Evolutionary conservation across 2,329 filamentous ascomycete species (phyloP).

Genomic region (Ciborinia camelliae): DNA sequence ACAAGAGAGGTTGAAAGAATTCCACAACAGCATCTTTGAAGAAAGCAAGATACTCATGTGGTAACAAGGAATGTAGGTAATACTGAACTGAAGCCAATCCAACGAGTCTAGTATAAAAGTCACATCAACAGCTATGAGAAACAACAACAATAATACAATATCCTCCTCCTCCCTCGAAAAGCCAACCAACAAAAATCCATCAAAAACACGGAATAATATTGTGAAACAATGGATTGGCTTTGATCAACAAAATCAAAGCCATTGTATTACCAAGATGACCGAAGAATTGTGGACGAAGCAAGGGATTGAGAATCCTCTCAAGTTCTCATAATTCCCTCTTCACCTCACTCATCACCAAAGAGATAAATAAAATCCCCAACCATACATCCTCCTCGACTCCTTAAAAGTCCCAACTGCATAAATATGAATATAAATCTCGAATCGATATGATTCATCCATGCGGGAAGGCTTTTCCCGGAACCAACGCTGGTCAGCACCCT

Average conservation of each 20-base stretch:
- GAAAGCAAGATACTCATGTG: neutral
- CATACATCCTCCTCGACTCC: too few relatives aligned
- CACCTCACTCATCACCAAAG: too few relatives aligned
- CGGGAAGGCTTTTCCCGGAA: neutral
- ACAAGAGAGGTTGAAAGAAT: neutral
- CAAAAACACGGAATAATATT: neutral
- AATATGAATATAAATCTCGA: too few relatives aligned
- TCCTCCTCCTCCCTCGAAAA: neutral
- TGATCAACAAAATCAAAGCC: neutral
- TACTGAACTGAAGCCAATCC: neutral
- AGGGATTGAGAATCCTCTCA: neutral
- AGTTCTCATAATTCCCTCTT: too few relatives aligned
- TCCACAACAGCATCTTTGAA: neutral
- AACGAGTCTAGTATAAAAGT: neutral
- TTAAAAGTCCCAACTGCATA: too few relatives aligned
- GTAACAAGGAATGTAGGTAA: neutral
- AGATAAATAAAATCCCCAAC: too few relatives aligned
- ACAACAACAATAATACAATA: too few relatives aligned
- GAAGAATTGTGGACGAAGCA: neutral
- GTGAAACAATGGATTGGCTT: neutral
- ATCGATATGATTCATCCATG: too few relatives aligned
- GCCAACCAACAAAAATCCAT: too few relatives aligned
- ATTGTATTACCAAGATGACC: neutral
- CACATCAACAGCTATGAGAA: neutral
- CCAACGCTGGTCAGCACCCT: neutral